Evolutionary conservation across 805 yeast genomes (phyloP).

Genomic region (Pichia sporocuriosa): DNA sequence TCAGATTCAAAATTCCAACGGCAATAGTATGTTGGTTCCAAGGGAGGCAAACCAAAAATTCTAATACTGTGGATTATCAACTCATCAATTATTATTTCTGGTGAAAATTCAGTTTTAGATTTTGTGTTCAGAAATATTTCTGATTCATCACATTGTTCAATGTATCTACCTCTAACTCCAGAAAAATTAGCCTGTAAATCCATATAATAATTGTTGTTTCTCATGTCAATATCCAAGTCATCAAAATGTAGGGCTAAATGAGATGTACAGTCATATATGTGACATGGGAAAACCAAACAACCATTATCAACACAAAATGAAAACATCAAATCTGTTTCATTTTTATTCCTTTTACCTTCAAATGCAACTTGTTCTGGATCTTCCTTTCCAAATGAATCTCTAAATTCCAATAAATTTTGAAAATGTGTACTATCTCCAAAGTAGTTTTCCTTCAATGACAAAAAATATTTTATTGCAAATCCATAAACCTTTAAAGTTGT

Average conservation of each 20-base stretch:
- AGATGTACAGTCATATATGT: conserved; percentile 53
- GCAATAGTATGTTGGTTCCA: conserved; percentile 80
- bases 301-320: conserved; percentile 67
- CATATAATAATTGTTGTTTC: conserved; percentile 90
- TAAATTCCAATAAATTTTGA: conserved; percentile 79
- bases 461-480: conserved; percentile 64
- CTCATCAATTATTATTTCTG: conserved; percentile 52
- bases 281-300: conserved; percentile 63
- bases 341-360: conserved; percentile 38
- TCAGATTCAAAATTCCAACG: conserved; percentile 84
- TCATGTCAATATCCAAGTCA: conserved; percentile 65
- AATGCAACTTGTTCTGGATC: conserved; percentile 15
- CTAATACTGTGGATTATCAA: conserved; percentile 76
- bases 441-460: conserved; percentile 77
- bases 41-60: conserved; percentile 88
- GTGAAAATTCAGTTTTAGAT: conserved; percentile 17
- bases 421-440: conserved; percentile 84
- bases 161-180: conserved; percentile 40
- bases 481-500: conserved; percentile 75
- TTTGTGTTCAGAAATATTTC: conserved; percentile 23
- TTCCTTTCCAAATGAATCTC: conserved; percentile 19
- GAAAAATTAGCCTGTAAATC: conserved; percentile 73
- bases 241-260: conserved; percentile 60
- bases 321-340: conserved; percentile 74
- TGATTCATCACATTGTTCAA: conserved; percentile 22